phyloP scores from a whole-genome alignment of 2,329 filamentous ascomycete genomes.

The Aureobasidium vineae region DNA sequence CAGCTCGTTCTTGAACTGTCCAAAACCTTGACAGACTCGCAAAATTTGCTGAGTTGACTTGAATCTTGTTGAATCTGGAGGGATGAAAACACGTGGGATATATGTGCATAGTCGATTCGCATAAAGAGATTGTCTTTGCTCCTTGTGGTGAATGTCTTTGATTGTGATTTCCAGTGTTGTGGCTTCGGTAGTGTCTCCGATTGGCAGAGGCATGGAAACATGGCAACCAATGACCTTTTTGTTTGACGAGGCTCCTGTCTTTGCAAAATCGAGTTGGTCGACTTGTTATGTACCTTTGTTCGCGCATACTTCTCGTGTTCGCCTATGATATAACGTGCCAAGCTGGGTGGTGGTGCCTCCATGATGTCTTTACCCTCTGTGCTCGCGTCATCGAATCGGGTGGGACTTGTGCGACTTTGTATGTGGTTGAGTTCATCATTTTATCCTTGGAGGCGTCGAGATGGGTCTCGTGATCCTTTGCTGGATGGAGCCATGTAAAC shows the following conservation, averaged over 20 bases:
- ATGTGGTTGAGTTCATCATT: slow-evolving; percentile 12
- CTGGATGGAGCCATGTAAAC: neutral
- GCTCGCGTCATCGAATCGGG: slow-evolving; percentile 17
- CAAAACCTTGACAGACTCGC: neutral
- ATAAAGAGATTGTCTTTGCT: neutral
- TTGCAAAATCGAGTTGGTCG: neutral
- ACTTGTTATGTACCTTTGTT: neutral
- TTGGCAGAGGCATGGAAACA: neutral
- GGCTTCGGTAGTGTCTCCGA: neutral
- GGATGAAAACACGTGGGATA: neutral
- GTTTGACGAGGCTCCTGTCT: neutral
- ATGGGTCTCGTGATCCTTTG: neutral
- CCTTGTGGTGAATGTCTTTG: neutral
- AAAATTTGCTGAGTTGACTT: neutral
- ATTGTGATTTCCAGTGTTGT: neutral
- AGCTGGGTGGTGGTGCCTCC: neutral
- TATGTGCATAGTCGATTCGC: slow-evolving; percentile 6
- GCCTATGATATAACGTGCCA: neutral
- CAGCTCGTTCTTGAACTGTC: neutral
- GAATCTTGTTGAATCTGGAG: neutral
- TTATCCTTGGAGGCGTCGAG: neutral
- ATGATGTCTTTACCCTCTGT: slow-evolving; percentile 14
- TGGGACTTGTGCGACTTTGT: neutral
- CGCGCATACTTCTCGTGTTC: neutral
- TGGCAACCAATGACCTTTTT: neutral